Evolutionary conservation across 495 filamentous ascomycete species (phyloP).

Genomic region (Xylaria castorea): DNA sequence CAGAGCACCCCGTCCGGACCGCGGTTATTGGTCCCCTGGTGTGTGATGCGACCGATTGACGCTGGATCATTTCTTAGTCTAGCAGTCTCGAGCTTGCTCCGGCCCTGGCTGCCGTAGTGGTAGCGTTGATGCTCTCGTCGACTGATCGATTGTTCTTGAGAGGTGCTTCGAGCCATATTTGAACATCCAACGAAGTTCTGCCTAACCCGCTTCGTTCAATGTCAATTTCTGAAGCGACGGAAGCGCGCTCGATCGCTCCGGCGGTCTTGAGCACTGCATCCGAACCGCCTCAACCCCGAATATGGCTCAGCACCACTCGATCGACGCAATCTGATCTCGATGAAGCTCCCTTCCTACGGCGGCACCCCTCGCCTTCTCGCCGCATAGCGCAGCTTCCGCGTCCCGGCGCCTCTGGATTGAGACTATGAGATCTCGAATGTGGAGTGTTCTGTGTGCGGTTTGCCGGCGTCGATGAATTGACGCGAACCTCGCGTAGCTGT

Average conservation of each 20-base stretch:
- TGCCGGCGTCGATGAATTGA: slow-evolving; percentile 24
- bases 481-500: slow-evolving; percentile 14
- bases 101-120: slow-evolving; percentile 13
- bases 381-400: slow-evolving; percentile 18
- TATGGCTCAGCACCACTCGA: slow-evolving; percentile 24
- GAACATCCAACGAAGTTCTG: slow-evolving; percentile 9
- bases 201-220: not conserved
- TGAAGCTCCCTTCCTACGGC: slow-evolving; percentile 24
- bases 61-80: slow-evolving; percentile 10
- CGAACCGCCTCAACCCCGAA: slow-evolving; percentile 8
- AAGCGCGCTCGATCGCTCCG: slow-evolving; percentile 24
- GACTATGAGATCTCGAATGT: slow-evolving; percentile 9
- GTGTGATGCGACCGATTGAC: slow-evolving; percentile 20
- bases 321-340: slow-evolving; percentile 29
- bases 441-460: slow-evolving; percentile 9
- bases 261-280: slow-evolving; percentile 21
- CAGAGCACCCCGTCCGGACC: slow-evolving; percentile 23
- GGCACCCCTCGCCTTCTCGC: slow-evolving; percentile 22
- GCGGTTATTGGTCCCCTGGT: slow-evolving; percentile 21
- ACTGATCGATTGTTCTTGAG: slow-evolving; percentile 28
- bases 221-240: slow-evolving; percentile 13
- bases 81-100: slow-evolving; percentile 23
- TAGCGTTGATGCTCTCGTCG: slow-evolving; percentile 19
- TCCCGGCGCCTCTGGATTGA: slow-evolving; percentile 21
- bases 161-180: slow-evolving; percentile 22